These are phyloP conservation scores for Leishmania guyanensis DNA, from an alignment of 208 protist species.

Conservation along the genomic window DNA sequence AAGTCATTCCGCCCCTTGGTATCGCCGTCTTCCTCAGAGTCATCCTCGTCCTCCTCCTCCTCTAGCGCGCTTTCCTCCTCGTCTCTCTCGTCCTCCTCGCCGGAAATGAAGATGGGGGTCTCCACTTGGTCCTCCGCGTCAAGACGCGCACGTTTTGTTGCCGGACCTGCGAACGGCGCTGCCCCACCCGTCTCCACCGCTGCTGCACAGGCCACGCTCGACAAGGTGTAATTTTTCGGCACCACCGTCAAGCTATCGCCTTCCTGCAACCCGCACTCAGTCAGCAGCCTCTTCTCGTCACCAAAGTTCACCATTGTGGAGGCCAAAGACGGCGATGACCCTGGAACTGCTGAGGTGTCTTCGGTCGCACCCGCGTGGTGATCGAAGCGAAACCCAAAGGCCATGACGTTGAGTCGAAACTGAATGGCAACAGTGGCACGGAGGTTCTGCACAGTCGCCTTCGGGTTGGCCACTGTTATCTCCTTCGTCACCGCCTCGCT, in stretches of 20 bases:
- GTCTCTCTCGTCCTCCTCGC: not conserved
- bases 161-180: not conserved
- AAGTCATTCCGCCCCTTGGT: slow-evolving; percentile 42
- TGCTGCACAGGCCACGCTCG: not conserved
- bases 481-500: slow-evolving; percentile 58
- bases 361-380: not conserved
- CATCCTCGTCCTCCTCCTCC: slow-evolving; percentile 18
- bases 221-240: slow-evolving; percentile 28
- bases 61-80: slow-evolving; percentile 14
- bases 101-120: not conserved
- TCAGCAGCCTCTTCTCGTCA: slow-evolving; percentile 64
- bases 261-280: slow-evolving; percentile 68
- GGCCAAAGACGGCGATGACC: not conserved
- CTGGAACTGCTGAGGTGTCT: not conserved
- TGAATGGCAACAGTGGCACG: slow-evolving; percentile 74
- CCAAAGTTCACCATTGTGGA: slow-evolving; percentile 47
- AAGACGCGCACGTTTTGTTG: slow-evolving; percentile 6
- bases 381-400: slow-evolving; percentile 54
- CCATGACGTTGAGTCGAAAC: slow-evolving; percentile 62
- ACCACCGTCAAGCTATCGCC: slow-evolving; percentile 65
- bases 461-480: slow-evolving; percentile 72
- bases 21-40: slow-evolving; percentile 22
- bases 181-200: not conserved
- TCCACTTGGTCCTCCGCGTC: not conserved
- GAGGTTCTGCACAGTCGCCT: slow-evolving; percentile 71